Conservation (phyloP, 2,329 filamentous ascomycete species). For the Colletotrichum agaves region DNA sequence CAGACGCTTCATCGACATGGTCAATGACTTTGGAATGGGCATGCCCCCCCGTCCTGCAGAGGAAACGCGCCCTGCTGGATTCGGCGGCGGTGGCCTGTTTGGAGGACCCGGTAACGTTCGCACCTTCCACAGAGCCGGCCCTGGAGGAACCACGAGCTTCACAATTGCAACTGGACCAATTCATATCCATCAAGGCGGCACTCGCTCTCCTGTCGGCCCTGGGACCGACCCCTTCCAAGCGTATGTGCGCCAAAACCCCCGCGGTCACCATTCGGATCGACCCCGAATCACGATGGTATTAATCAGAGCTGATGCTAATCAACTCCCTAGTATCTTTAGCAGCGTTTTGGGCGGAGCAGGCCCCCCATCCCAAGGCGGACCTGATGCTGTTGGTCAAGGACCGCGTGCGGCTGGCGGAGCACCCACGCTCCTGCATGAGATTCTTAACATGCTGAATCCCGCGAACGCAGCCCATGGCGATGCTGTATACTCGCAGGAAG, state of each 20-base stretch:
- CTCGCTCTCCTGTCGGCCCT: conserved; percentile 21
- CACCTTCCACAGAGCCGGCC: conserved; percentile 50
- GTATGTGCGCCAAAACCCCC: conserved; percentile 50
- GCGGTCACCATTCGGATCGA: conserved; percentile 24
- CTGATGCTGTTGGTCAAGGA: conserved; percentile 21
- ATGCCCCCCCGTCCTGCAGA: conserved; percentile 25
- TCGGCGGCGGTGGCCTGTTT: conserved; percentile 38
- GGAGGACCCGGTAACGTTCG: conserved; percentile 48
- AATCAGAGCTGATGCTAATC: conserved; percentile 46
- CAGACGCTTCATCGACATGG: conserved; percentile 56
- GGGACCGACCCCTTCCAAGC: conserved; percentile 57
- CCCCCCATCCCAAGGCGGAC: conserved; percentile 46
- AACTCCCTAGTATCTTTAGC: conserved; percentile 55
- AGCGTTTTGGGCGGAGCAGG: conserved; percentile 55
- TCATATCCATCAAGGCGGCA: conserved; percentile 38
- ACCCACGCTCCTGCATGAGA: conserved; percentile 57
- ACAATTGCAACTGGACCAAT: conserved; percentile 58
- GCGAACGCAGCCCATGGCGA: conserved; percentile 73
- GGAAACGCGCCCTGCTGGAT: conserved; percentile 33
- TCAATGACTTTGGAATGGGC: conserved; percentile 49
- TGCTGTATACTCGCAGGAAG: conserved; percentile 90
- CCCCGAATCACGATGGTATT: conserved; percentile 36
- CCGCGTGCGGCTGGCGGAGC: conserved; percentile 24
- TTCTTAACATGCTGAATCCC: conserved; percentile 65
- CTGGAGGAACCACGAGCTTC: conserved; percentile 57